Evolutionary conservation across 441 rosid genomes (phyloP), one percentile per base, ranked within the genome.

Genomic region (Sinapis alba): DNA sequence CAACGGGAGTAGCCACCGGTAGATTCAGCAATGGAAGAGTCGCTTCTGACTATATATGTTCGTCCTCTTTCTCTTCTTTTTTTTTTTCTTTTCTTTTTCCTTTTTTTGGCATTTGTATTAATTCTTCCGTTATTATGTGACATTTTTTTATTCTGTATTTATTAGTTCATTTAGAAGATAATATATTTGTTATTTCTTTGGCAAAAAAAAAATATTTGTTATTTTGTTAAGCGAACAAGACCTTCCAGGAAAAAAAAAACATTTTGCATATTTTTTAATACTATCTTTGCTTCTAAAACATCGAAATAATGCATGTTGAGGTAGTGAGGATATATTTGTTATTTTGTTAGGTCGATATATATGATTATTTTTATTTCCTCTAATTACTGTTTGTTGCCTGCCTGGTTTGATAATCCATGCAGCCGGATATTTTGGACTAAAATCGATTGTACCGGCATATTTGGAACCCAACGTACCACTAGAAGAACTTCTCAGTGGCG

Each of bases 21-120:
- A 79, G 91, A 65, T 87, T 84, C 69, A 67, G 79, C 63, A 73
- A 87, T 7, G 89, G 91, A 59, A 82, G 20, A 68, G 76, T 87
- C 67, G 85, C 84, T 38, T 65, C 86, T 20, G 88, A 83, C 34
- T 56, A 77, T 47, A 24, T 85, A 28, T 75, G 86, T 85, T 9
- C 47, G 68, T 70, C 34, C 30, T 27, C 13, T 61, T 15, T 36
- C 47, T 71, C 69, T 30, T 15, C 30, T 4, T 10, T 11, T 23
- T 19, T 5, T 19, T 6, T 13, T 50, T 41, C 16, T 9, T 68
- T 36, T 27, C 13, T 45, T 68, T n/a, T n/a, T n/a, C n/a, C n/a
- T n/a, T n/a, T n/a, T n/a, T 38, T 63, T 3, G 50, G 36, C 75
- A 47, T n/a, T 32, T 51, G 28, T 51, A 10, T 12, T 8, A n/a